These are phyloP conservation scores for Fraxinus velutina DNA, from an alignment of 305 asterid species.

Conservation along the genomic window DNA sequence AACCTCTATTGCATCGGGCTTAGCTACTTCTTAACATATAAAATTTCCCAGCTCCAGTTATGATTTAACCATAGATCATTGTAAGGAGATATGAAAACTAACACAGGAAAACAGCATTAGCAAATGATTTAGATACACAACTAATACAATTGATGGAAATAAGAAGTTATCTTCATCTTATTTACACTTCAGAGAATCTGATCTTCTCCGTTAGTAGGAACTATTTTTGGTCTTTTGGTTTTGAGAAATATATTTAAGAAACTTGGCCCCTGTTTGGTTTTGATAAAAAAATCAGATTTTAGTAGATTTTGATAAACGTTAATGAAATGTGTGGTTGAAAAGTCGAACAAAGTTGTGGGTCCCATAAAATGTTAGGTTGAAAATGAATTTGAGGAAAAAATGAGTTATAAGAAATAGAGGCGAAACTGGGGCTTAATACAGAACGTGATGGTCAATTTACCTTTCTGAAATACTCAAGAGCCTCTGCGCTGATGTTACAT, in stretches of 20 bases:
- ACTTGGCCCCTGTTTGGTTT: background rate
- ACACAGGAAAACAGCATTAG: background rate
- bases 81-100: background rate
- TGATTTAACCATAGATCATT: background rate
- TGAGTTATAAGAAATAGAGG: background rate
- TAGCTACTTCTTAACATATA: background rate
- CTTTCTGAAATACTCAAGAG: conserved; percentile 82
- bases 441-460: conserved; percentile 36
- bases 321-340: background rate
- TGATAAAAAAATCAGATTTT: background rate
- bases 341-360: background rate
- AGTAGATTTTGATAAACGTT: background rate
- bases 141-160: background rate
- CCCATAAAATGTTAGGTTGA: background rate
- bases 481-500: conserved; percentile 73
- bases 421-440: background rate
- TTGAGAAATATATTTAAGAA: conserved; percentile 14
- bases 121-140: background rate
- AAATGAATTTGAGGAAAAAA: background rate
- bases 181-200: background rate
- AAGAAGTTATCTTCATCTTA: background rate
- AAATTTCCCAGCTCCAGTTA: background rate
- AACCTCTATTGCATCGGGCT: background rate
- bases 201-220: background rate
- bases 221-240: conserved; percentile 14